Evolutionary conservation across 1,284 basidiomycete species (phyloP).

Genomic region (Trichosporon coremiiforme): DNA sequence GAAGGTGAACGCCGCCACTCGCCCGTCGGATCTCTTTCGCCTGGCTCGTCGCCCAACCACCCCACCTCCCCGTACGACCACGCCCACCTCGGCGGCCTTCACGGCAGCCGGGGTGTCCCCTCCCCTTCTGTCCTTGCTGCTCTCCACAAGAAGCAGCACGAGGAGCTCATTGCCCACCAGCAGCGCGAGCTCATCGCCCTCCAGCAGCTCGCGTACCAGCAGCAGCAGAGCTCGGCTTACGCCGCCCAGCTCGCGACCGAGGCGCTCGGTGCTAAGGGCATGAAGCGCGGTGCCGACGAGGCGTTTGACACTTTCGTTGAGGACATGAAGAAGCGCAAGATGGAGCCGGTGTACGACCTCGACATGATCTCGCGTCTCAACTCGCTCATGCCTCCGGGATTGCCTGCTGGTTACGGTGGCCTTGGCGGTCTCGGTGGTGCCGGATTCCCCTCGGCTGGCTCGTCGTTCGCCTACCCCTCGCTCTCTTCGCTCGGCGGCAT

Average conservation of each 20-base stretch:
- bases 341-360: slow-evolving; percentile 77
- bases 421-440: slow-evolving; percentile 12
- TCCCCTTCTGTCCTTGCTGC: slow-evolving; percentile 47
- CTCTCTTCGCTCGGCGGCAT: slow-evolving; percentile 40
- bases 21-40: slow-evolving; percentile 38
- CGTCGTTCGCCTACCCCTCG: slow-evolving; percentile 47
- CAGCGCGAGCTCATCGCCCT: slow-evolving; percentile 51
- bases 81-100: slow-evolving; percentile 34
- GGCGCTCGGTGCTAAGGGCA: slow-evolving; percentile 39
- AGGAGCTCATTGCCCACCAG: slow-evolving; percentile 54
- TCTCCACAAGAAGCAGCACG: slow-evolving; percentile 52
- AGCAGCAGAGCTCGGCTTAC: slow-evolving; percentile 51
- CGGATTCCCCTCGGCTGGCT: slow-evolving; percentile 41
- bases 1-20: slow-evolving; percentile 23
- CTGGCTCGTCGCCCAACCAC: slow-evolving; percentile 35
- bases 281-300: slow-evolving; percentile 44
- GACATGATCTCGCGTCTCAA: slow-evolving; percentile 55
- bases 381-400: slow-evolving; percentile 40
- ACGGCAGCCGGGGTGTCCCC: slow-evolving; percentile 37
- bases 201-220: slow-evolving; percentile 52
- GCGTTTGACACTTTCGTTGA: slow-evolving; percentile 75
- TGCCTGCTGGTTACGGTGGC: slow-evolving; percentile 23
- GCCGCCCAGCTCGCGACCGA: slow-evolving; percentile 49
- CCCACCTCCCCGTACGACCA: slow-evolving; percentile 45
- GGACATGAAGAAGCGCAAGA: slow-evolving; percentile 86